phyloP scores from a whole-genome alignment of 225 moss, liverwort and hornwort genomes.

The Thuidium tamariscinum region DNA sequence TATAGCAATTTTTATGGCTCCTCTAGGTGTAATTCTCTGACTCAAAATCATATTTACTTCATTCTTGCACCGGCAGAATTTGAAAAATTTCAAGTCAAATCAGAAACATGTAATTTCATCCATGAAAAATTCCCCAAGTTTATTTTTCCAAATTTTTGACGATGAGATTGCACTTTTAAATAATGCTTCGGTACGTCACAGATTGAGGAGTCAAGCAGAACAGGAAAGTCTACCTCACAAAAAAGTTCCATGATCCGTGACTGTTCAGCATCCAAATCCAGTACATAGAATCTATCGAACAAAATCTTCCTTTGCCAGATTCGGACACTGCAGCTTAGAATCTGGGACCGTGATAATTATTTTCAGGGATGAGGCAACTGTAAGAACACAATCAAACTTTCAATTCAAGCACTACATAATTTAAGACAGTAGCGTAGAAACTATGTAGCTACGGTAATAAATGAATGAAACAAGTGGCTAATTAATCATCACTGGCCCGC shows the following conservation, averaged over 20 bases:
- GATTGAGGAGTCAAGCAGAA: neutral
- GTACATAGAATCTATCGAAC: neutral
- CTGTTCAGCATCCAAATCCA: neutral
- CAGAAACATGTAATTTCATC: neutral
- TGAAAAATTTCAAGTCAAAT: neutral
- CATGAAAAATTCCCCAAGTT: neutral
- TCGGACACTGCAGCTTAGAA: neutral
- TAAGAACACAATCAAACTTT: neutral
- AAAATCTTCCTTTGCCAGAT: neutral
- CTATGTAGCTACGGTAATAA: neutral
- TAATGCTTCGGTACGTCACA: neutral
- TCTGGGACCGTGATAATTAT: neutral
- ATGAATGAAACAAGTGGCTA: neutral
- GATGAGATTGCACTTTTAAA: neutral
- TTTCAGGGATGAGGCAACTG: neutral
- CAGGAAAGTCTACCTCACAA: neutral
- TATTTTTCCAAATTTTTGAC: neutral
- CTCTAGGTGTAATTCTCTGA: neutral
- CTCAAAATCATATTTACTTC: neutral
- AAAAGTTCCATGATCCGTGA: neutral
- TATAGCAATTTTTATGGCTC: neutral
- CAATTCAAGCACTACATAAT: neutral
- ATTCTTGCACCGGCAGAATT: neutral
- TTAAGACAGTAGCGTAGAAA: neutral
- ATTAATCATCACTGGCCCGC: conserved; percentile 36